Percentiles rank a stretch among this genome's conserved stretches.
phyloP scores from a whole-genome alignment of 345 rosid genomes.

The Bruguiera sexangula region DNA sequence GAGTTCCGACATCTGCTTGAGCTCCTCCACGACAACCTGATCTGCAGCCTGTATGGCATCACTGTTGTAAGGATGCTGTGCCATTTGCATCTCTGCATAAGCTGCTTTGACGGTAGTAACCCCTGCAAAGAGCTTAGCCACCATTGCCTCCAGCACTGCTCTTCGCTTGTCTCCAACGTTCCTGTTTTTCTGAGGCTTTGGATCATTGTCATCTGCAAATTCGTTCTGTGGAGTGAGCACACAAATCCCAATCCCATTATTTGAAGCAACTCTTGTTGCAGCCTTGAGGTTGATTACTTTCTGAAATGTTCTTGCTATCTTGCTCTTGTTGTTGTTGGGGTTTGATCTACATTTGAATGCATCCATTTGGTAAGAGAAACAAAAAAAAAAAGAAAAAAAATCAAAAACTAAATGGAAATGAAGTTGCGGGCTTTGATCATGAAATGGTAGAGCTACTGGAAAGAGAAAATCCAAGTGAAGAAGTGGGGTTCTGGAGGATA shows the following conservation, averaged over 20 bases:
- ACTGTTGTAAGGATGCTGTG: constrained; percentile 76
- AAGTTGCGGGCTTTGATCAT: constrained; percentile 5
- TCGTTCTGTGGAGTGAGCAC: constrained; percentile 50
- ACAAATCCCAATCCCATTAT: constrained; percentile 71
- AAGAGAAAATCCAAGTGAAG: constrained; percentile 1
- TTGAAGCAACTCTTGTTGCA: constrained; percentile 48
- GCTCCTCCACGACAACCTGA: constrained; percentile 75
- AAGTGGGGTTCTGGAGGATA: constrained; percentile 2
- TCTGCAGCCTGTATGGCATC: constrained; percentile 78
- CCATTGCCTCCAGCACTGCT: constrained; percentile 63
- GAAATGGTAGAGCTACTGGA: constrained; percentile 5
- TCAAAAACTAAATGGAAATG: not conserved
- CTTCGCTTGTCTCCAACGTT: constrained; percentile 31
- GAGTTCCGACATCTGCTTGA: constrained; percentile 61
- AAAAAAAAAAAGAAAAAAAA: not conserved
- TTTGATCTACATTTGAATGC: constrained; percentile 52
- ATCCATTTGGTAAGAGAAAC: constrained; percentile 34
- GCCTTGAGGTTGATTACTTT: constrained; percentile 55
- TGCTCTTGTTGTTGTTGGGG: constrained; percentile 39
- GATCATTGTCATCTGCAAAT: constrained; percentile 25
- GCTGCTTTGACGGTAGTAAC: constrained; percentile 81
- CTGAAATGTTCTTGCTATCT: constrained; percentile 63
- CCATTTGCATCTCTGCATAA: constrained; percentile 91
- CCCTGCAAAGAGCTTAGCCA: constrained; percentile 77
- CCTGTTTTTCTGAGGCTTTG: constrained; percentile 3